Evolutionary conservation across 345 rosid genomes (phyloP).

Genomic region (sweet orange (Citrus sinensis)): DNA sequence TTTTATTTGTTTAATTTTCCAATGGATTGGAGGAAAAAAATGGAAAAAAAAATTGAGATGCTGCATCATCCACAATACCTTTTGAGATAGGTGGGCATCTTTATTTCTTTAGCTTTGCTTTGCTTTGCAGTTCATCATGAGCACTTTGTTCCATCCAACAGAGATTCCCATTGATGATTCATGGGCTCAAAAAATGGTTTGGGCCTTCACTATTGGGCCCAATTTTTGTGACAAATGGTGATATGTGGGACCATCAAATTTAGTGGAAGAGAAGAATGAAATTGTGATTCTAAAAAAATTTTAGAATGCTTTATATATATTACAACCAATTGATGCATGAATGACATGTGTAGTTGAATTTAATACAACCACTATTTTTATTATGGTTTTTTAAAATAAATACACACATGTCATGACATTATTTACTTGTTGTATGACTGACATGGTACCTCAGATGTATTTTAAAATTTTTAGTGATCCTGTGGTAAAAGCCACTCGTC

Average conservation of each 20-base stretch:
- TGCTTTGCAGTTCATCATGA: conserved; percentile 19
- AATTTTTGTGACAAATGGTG: neutral
- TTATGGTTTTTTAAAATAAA: no score
- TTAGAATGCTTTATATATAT: no score
- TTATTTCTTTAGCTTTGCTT: conserved; percentile 14
- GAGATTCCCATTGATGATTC: conserved; percentile 25
- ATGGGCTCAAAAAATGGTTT: neutral
- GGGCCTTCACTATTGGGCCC: neutral
- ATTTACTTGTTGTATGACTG: no score
- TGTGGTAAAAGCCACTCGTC: neutral
- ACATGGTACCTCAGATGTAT: no score
- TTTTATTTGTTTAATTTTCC: neutral
- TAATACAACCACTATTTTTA: accelerated
- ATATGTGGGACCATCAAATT: neutral
- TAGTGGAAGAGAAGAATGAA: neutral
- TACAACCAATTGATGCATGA: no score
- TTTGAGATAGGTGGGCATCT: conserved; percentile 34
- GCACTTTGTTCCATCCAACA: conserved; percentile 16
- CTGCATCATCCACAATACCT: conserved; percentile 21
- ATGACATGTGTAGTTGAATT: no score
- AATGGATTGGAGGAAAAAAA: neutral
- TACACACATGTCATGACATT: no score
- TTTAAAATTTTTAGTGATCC: neutral
- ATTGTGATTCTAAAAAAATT: neutral
- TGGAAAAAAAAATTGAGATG: neutral